Conservation (phyloP, 352 stramenopile genomes). For the Phytophthora aleatoria region DNA sequence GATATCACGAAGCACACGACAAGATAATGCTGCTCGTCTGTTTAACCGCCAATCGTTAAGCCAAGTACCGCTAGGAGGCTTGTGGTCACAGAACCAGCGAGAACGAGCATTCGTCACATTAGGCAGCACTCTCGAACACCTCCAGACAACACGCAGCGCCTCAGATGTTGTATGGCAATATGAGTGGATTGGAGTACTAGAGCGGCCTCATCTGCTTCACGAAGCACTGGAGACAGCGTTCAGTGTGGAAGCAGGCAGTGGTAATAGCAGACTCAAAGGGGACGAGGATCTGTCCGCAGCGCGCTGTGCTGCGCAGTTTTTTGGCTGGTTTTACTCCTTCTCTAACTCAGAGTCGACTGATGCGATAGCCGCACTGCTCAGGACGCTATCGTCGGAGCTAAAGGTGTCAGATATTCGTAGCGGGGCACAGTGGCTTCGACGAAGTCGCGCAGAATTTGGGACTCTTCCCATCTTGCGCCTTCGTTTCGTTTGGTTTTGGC, state of each 20-base stretch:
- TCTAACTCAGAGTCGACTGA: slow-evolving; percentile 7
- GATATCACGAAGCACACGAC: slow-evolving; percentile 31
- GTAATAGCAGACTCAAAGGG: neutral
- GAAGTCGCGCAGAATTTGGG: slow-evolving; percentile 43
- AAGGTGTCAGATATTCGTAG: slow-evolving; percentile 10
- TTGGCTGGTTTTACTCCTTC: slow-evolving; percentile 60
- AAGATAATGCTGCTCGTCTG: slow-evolving; percentile 14
- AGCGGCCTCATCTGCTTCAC: slow-evolving; percentile 31
- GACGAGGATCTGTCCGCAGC: neutral
- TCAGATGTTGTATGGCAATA: slow-evolving; percentile 33
- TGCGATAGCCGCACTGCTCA: slow-evolving; percentile 26
- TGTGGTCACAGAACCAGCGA: slow-evolving; percentile 14
- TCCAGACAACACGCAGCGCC: slow-evolving; percentile 14
- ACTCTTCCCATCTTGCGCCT: slow-evolving; percentile 39
- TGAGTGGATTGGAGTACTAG: slow-evolving; percentile 43
- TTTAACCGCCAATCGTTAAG: slow-evolving; percentile 34
- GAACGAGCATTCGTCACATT: slow-evolving; percentile 19
- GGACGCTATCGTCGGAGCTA: slow-evolving; percentile 33
- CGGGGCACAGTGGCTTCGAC: slow-evolving; percentile 49
- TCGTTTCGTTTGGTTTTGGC: slow-evolving; percentile 66
- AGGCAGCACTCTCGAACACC: slow-evolving; percentile 20
- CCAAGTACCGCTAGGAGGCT: slow-evolving; percentile 11
- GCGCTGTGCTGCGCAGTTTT: slow-evolving; percentile 28
- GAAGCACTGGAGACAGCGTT: slow-evolving; percentile 37
- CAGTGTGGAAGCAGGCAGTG: neutral